Evolutionary conservation across 1,284 basidiomycete species (phyloP), one percentile per base, ranked within the genome.

Genomic region (Mrakiaceae sp.): DNA sequence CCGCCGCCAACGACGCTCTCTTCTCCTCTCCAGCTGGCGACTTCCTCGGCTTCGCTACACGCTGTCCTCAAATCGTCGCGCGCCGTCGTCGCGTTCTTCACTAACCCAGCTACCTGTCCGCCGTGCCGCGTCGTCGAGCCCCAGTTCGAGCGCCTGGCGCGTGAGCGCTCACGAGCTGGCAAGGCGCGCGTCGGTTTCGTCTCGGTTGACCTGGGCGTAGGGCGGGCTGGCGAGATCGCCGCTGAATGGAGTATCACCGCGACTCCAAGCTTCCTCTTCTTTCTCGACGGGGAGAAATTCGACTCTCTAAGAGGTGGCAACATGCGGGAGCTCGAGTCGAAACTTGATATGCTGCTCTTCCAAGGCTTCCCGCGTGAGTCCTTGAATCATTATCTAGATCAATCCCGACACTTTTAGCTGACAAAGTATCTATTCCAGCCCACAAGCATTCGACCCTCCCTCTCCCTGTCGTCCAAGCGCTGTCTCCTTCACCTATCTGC

Each of bases 231-330:
- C 7, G 76, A 77, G 58, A 76, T 91, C 42, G 88, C 87, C 0
- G 71, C 77, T 0, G 79, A 86, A 70, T 87, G 83, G 76, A 78
- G 81, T 3, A 83, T 95, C 1, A 74, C 81, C n/a, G 89, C 81
- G 0, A 93, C 88, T 0, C 90, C 91, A 3, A 92, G 90, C 4
- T 93, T 92, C 73, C 78, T 87, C 61, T 90, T 89, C 77, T 93
- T 90, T 78, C 73, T 85, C 69, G 80, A 88, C 67, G 87, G 87
- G 1, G 80, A 82, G 68, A 88, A 89, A 82, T 87, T 86, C 8
- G 78, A 84, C 59, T 88, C 91, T 72, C 68, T 94, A 69, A 85
- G 83, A 0, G 87, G 84, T 1, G 69, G 68, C 6, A 78, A 89
- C 74, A 79, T 80, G 0, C 77, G 78, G 3, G 87, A 88, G 70